A percentile compares a stretch with the other conserved stretches of the same genome.
Evolutionary conservation across 345 rosid genomes (phyloP).

Genomic region (Brassica carinata): DNA sequence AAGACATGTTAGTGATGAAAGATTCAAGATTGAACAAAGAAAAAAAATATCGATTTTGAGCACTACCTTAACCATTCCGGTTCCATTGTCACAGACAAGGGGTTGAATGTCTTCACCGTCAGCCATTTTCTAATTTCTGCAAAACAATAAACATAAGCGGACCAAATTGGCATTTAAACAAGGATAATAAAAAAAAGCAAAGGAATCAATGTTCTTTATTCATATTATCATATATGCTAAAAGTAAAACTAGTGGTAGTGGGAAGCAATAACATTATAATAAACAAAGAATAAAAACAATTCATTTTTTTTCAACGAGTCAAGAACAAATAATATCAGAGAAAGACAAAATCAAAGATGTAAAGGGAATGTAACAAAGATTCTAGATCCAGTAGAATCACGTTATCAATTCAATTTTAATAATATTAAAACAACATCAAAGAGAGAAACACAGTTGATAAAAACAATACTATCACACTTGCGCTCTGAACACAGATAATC

Average conservation of each 20-base stretch:
- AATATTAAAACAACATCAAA: neutral
- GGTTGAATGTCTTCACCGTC: constrained; percentile 38
- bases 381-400: constrained; percentile 23
- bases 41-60: neutral
- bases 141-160: neutral
- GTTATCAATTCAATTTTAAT: neutral
- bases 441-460: neutral
- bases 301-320: neutral
- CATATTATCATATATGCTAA: neutral
- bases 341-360: constrained; percentile 1
- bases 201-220: neutral
- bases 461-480: neutral
- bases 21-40: neutral
- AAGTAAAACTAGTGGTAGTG: neutral
- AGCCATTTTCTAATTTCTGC: constrained; percentile 35
- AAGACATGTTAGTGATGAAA: neutral
- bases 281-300: neutral
- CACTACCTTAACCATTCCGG: constrained; percentile 84
- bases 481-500: neutral
- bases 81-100: constrained; percentile 74
- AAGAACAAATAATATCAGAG: neutral
- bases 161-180: constrained; percentile 5
- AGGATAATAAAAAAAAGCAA: neutral
- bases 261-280: neutral
- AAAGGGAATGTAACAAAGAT: constrained; percentile 18